Evolutionary conservation across 2,329 filamentous ascomycete genomes (phyloP).

Genomic region (Fusarium chuoi): DNA sequence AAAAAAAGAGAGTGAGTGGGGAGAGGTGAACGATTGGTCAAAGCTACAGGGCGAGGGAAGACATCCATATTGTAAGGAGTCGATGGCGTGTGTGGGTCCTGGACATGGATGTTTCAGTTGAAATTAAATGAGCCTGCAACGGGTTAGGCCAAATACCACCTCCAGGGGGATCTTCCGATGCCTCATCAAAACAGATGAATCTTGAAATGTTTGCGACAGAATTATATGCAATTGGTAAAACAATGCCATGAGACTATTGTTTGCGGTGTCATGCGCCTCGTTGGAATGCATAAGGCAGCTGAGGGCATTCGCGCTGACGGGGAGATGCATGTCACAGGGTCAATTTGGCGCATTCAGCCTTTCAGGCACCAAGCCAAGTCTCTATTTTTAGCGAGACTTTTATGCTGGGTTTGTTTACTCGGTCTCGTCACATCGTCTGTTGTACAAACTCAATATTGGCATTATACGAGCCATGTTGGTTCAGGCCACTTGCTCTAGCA

Average conservation of each 20-base stretch:
- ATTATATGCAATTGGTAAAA: not conserved
- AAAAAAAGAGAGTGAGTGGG: conserved; percentile 6
- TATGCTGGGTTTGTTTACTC: not conserved
- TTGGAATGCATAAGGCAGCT: not conserved
- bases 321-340: not conserved
- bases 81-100: not conserved
- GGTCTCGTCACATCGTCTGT: not conserved
- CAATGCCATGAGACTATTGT: not conserved
- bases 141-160: conserved; percentile 5
- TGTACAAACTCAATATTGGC: not conserved
- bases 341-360: not conserved
- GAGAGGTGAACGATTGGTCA: conserved; percentile 28
- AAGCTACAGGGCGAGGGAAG: conserved; percentile 6
- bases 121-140: conserved; percentile 18
- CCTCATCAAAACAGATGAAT: conserved; percentile 1
- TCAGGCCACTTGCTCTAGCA: not conserved
- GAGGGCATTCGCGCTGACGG: not conserved
- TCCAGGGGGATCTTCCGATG: conserved; percentile 21
- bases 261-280: not conserved
- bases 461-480: not conserved
- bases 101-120: conserved; percentile 23
- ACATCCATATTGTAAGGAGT: conserved; percentile 7
- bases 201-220: not conserved
- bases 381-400: not conserved
- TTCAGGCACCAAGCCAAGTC: not conserved